These are phyloP conservation scores for Dactylis glomerata DNA, from an alignment of 176 grass and related monocot genomes.

Conservation along the genomic window DNA sequence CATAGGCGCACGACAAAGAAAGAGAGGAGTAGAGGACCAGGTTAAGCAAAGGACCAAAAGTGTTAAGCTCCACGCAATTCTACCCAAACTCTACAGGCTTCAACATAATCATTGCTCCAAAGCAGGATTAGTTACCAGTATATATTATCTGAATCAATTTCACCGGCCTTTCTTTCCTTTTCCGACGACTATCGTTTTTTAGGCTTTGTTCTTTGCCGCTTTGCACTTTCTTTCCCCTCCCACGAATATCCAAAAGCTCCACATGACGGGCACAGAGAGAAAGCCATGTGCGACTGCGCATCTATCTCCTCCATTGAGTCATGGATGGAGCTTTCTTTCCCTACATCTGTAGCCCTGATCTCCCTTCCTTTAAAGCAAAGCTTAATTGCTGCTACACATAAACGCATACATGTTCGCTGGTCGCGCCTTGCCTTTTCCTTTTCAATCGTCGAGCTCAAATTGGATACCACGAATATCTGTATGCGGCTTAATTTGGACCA, in stretches of 20 bases:
- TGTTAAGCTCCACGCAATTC: not conserved
- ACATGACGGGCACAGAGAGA: slow-evolving; percentile 18
- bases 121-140: not conserved
- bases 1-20: not conserved
- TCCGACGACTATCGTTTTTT: not conserved
- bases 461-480: not conserved
- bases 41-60: slow-evolving; percentile 15
- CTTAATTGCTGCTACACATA: not conserved
- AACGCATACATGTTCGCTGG: not conserved
- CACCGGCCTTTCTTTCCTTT: not conserved
- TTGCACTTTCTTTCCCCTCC: slow-evolving; percentile 15
- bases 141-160: not conserved
- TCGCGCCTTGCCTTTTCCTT: slow-evolving; percentile 7
- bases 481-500: slow-evolving; percentile 5
- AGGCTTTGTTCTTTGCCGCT: slow-evolving; percentile 21
- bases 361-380: slow-evolving; percentile 25
- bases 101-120: not conserved
- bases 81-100: not conserved
- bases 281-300: not conserved
- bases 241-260: slow-evolving; percentile 31
- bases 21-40: not conserved
- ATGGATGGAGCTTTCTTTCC: slow-evolving; percentile 22
- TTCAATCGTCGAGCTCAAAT: slow-evolving; percentile 9
- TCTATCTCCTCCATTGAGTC: not conserved
- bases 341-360: slow-evolving; percentile 12